Percentiles rank a stretch among this genome's conserved stretches.
Conservation (phyloP, 2,329 filamentous ascomycete genomes). For the Trichophyton verrucosum region DNA sequence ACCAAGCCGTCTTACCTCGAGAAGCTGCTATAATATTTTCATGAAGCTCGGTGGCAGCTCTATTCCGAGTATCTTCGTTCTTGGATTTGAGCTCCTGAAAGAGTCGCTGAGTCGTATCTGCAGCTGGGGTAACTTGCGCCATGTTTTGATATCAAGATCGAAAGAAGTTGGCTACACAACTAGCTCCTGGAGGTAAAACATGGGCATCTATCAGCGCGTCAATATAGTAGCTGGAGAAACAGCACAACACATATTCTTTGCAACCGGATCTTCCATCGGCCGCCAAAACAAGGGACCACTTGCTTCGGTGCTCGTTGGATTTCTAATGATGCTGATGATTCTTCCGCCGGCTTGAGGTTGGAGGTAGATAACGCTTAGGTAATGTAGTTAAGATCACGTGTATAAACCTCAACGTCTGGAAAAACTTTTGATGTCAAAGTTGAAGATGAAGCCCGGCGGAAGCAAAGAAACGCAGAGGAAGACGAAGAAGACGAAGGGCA, state of each 20-base stretch:
- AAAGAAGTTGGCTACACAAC: not conserved
- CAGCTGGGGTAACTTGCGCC: slow-evolving; percentile 36
- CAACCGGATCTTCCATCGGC: not conserved
- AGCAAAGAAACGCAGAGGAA: not conserved
- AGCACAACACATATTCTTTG: not conserved
- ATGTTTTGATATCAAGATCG: slow-evolving; percentile 20
- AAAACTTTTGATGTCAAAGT: not conserved
- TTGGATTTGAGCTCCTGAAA: slow-evolving; percentile 48
- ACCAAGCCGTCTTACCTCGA: slow-evolving; percentile 26
- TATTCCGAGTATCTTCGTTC: slow-evolving; percentile 37
- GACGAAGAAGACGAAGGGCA: not conserved
- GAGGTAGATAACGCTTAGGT: not conserved
- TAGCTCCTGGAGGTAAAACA: not conserved
- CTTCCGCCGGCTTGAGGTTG: not conserved
- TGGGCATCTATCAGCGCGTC: not conserved
- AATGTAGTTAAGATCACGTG: not conserved
- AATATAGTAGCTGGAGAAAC: not conserved
- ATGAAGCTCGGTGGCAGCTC: slow-evolving; percentile 38
- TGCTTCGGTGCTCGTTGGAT: not conserved
- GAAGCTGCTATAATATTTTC: slow-evolving; percentile 36
- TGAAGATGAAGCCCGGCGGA: not conserved
- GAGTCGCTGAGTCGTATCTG: slow-evolving; percentile 43
- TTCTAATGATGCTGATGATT: not conserved
- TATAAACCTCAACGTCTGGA: not conserved
- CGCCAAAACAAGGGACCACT: not conserved